Evolutionary conservation across 345 rosid species (phyloP), one percentile per base, ranked within the genome.

Genomic region (Acer campestre): DNA sequence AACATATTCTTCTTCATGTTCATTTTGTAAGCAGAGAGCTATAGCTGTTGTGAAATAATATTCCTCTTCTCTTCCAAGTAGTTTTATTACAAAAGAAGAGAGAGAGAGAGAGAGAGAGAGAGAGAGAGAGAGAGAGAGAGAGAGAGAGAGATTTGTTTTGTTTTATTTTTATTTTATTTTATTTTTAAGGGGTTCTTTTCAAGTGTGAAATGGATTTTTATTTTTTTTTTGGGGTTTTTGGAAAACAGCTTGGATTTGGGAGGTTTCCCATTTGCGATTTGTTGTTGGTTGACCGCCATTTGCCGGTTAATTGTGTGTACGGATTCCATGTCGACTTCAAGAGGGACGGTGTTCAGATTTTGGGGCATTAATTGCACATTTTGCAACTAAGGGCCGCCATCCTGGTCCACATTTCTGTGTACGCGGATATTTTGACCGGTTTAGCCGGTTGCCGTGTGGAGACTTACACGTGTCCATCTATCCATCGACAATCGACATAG

Each of bases 161-260:
- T 6, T 42, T 5, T 40, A 40, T 40, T 40, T 40, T 44, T 44
- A 44, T 44, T 46, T 46, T 20, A 7, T n/a, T 20, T 59, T 20
- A n/a, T 7, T 53, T 53, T 53, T 53, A 53, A 53, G 16, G 58
- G 58, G 58, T 12, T 25, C n/a, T 68, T 64, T 61, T 69, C 3
- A 74, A 79, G 90, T 89, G 92, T 88, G 92, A 88, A 59, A 89
- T 68, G 67, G 85, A 75, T 59, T 73, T 77, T 35, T 46, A 73
- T 58, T 75, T 76, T 27, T 44, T 75, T 48, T 42, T 9, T 73
- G 67, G 79, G 81, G 86, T 76, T 81, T 84, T 83, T 90, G 92
- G 93, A 85, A 72, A 86, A 90, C 93, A 91, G 93, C 89, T 88
- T 81, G 83, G 83, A 80, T 68, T 71, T 85, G 61, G 76, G 83